Percentiles rank a stretch among this genome's conserved stretches.
These are phyloP conservation scores for Aureobasidium mangrovei DNA, from an alignment of 2,329 filamentous ascomycete species.

Conservation along the genomic window DNA sequence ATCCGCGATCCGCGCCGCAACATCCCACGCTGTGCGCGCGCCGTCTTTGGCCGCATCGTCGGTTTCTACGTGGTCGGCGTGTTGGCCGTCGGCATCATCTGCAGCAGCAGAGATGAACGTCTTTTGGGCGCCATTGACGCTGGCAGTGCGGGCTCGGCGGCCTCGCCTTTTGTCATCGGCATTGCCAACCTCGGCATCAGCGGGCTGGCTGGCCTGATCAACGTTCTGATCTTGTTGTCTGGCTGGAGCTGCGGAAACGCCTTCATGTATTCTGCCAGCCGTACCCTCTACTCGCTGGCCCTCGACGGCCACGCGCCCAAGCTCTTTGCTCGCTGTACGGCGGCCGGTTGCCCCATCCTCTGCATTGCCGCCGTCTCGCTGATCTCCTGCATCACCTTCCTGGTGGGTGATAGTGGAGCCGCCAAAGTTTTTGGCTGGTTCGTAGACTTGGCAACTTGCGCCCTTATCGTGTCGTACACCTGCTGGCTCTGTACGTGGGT, in stretches of 20 bases:
- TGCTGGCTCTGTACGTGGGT: conserved; percentile 35
- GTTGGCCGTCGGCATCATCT: conserved; percentile 51
- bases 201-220: conserved; percentile 62
- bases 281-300: conserved; percentile 51
- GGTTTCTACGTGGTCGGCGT: conserved; percentile 50
- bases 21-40: conserved; percentile 44
- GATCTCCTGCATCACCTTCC: conserved; percentile 37
- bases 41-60: conserved; percentile 45
- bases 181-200: conserved; percentile 57
- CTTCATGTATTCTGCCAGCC: conserved; percentile 44
- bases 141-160: conserved; percentile 33
- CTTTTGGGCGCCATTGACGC: conserved; percentile 32
- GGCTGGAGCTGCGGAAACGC: conserved; percentile 60
- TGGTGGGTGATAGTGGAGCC: conserved; percentile 21
- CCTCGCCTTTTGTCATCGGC: conserved; percentile 60
- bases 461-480: conserved; percentile 19
- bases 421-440: conserved; percentile 20
- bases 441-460: conserved; percentile 18
- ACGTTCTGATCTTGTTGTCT: conserved; percentile 64
- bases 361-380: conserved; percentile 34
- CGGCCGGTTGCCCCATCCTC: conserved; percentile 48
- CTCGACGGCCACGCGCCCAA: conserved; percentile 50
- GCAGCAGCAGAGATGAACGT: conserved; percentile 45
- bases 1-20: conserved; percentile 41
- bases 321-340: conserved; percentile 45